Evolutionary conservation across 371 early-diverging fungal genomes (phyloP), one percentile per base, ranked within the genome.

Genomic region (Phascolomyces articulosus): DNA sequence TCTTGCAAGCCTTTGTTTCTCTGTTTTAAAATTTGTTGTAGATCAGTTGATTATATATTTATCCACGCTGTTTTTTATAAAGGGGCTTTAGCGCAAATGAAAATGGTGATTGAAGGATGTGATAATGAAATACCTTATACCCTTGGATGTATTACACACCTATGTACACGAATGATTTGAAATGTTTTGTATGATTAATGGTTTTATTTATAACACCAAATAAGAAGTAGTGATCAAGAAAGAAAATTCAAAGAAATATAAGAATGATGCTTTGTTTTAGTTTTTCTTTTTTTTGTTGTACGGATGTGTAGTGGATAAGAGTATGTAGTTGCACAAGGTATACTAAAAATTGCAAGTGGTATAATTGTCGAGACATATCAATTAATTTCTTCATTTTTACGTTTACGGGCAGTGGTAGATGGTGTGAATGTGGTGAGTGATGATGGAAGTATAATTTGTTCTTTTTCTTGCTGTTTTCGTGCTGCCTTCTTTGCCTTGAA

Each of bases 1-100:
- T 41, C 41, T 41, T 41, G 41, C 41, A 41, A 41, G 41, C 41
- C 41, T 41, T 41, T 41, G n/a, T 41, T 41, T 41, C 41, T 41
- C 15, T 41, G 41, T 41, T 41, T 41, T 41, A 41, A 16, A 41
- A 41, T 41, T 15, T 15, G 41, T 41, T 41, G 41, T 41, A 41
- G 41, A 41, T 41, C 41, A 3, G 41, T 41, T 41, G 41, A 41
- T 16, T 16, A 41, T 41, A 41, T 16, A 41, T 41, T 16, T 41
- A 41, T 15, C 3, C 13, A 41, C 16, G 13, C n/a, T 41, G 41
- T 41, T 41, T 41, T 41, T 41, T 41, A 41, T 9, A 41, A 41
- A 41, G 41, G 4, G 4, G 41, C 41, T 41, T 41, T 41, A 41
- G 41, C 41, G 41, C 41, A 41, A 41, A 41, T 41, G n/a, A 41